A percentile compares a stretch with the other conserved stretches of the same genome.
These are phyloP conservation scores for Ricinus communis DNA, from an alignment of 345 rosid species.

Conservation along the genomic window DNA sequence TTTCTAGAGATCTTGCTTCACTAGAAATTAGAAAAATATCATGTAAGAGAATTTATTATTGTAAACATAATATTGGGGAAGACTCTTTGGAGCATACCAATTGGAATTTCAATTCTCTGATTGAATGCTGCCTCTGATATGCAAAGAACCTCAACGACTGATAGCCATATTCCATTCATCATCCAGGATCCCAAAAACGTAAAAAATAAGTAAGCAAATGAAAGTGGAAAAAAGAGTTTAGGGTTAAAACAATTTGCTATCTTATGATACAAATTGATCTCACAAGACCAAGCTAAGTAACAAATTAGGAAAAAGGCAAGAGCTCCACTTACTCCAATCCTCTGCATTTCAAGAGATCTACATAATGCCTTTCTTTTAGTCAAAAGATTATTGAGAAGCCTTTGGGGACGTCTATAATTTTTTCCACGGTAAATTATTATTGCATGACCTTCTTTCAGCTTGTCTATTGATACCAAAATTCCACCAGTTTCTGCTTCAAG, in stretches of 20 bases:
- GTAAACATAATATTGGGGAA: background rate
- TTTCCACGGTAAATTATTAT: constrained; percentile 83
- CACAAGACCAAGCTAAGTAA: background rate
- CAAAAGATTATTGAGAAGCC: constrained; percentile 53
- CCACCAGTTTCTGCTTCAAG: constrained; percentile 86
- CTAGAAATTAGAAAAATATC: background rate
- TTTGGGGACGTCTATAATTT: constrained; percentile 66
- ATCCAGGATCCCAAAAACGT: background rate
- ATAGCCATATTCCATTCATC: constrained; percentile 12
- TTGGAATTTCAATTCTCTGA: constrained; percentile 51
- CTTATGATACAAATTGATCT: background rate
- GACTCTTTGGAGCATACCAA: constrained; percentile 39
- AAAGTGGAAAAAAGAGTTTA: background rate
- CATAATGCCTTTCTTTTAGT: constrained; percentile 66
- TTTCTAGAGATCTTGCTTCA: background rate
- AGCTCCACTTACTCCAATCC: constrained; percentile 63
- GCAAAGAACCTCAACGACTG: constrained; percentile 81
- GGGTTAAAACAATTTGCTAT: background rate
- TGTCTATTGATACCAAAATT: constrained; percentile 65
- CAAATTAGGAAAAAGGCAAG: background rate
- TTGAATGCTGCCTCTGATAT: constrained; percentile 43
- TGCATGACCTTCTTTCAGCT: constrained; percentile 68
- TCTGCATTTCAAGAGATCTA: constrained; percentile 73
- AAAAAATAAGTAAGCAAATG: constrained; percentile 10
- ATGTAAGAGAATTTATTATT: background rate